Conservation (phyloP, 1,139 yeast genomes). For the Debaryomyces psychrophilus region DNA sequence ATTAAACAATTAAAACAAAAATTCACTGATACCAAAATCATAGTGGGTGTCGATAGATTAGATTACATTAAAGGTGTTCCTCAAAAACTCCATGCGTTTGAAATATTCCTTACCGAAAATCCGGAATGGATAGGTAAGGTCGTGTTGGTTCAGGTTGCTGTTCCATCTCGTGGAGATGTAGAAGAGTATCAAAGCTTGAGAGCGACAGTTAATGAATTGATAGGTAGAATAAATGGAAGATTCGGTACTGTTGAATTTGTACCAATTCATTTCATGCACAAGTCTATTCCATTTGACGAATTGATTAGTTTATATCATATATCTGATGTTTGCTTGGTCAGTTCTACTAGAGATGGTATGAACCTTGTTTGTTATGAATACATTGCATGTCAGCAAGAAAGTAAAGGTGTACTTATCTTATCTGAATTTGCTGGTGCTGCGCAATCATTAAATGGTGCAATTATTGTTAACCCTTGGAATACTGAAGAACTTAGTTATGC, state of each 20-base stretch:
- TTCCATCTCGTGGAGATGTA: conserved; percentile 96
- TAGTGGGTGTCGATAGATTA: conserved; percentile 93
- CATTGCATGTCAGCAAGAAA: conserved; percentile 90
- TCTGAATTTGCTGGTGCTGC: conserved; percentile 99
- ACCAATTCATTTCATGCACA: conserved; percentile 96
- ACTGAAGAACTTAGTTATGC: conserved; percentile 91
- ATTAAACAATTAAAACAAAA: conserved; percentile 61
- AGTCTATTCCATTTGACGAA: conserved; percentile 87
- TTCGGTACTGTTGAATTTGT: conserved; percentile 97
- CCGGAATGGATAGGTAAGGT: conserved; percentile 99
- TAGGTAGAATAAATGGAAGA: conserved; percentile 94
- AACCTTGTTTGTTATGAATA: conserved; percentile 94
- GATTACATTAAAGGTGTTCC: conserved; percentile 98
- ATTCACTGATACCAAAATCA: conserved; percentile 74
- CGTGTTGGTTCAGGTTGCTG: conserved; percentile 94
- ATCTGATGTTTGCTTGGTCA: conserved; percentile 89
- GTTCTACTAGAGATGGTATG: conserved; percentile 98
- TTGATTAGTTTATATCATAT: conserved; percentile 82
- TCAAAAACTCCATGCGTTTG: conserved; percentile 93
- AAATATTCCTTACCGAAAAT: conserved; percentile 84
- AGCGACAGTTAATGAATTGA: conserved; percentile 92
- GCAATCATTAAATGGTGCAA: conserved; percentile 89
- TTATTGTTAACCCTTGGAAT: conserved; percentile 97
- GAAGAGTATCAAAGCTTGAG: conserved; percentile 95
- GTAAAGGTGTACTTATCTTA: conserved; percentile 81